phyloP scores from a whole-genome alignment of 225 moss, liverwort and hornwort genomes.

The Pseudoscleropodium purum region DNA sequence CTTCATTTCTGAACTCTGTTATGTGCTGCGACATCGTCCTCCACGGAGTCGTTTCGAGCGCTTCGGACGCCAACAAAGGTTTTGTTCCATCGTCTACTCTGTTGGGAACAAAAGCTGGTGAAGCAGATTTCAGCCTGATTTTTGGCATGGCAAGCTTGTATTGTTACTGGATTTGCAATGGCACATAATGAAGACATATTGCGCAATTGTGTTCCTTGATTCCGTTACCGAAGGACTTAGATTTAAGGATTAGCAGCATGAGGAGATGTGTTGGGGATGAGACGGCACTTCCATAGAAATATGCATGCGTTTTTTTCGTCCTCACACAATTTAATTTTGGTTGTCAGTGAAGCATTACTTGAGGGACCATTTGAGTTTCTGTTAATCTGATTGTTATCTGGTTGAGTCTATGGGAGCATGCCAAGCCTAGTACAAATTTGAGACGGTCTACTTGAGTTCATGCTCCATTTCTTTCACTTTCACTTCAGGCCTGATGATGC shows the following conservation, averaged over 20 bases:
- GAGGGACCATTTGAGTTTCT: not conserved
- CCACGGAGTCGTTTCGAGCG: slow-evolving; percentile 49
- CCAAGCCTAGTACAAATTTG: not conserved
- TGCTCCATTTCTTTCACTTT: not conserved
- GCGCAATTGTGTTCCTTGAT: slow-evolving; percentile 58
- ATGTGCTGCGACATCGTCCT: slow-evolving; percentile 51
- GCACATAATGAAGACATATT: slow-evolving; percentile 56
- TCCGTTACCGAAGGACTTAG: slow-evolving; percentile 35
- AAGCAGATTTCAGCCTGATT: slow-evolving; percentile 57
- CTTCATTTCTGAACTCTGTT: slow-evolving; percentile 65
- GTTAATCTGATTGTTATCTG: not conserved
- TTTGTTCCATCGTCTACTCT: slow-evolving; percentile 36
- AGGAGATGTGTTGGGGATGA: slow-evolving; percentile 43
- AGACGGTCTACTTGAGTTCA: not conserved
- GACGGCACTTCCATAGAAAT: slow-evolving; percentile 38
- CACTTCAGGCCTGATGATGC: not conserved
- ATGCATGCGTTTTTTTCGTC: not conserved
- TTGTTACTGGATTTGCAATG: slow-evolving; percentile 70
- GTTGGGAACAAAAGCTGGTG: slow-evolving; percentile 17
- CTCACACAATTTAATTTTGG: not conserved
- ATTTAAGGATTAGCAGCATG: slow-evolving; percentile 35
- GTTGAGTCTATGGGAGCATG: not conserved
- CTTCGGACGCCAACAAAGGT: slow-evolving; percentile 28
- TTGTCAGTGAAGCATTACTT: not conserved
- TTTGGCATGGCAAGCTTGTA: slow-evolving; percentile 56